Evolutionary conservation across 768 basidiomycete species (phyloP).

Genomic region (Suillus tomentosus): DNA sequence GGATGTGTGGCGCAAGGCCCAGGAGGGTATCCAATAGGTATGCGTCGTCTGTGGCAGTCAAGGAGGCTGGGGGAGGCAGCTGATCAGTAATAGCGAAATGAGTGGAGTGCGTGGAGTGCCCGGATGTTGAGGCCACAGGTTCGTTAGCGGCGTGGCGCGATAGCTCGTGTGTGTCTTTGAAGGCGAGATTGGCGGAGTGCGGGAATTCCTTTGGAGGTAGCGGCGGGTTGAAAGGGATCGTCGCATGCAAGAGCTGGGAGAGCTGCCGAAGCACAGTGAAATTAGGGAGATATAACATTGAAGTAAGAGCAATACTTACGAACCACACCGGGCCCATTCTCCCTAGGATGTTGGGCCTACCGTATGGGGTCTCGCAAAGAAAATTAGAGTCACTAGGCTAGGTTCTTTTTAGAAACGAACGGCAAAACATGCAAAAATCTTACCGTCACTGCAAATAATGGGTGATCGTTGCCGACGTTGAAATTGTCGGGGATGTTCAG

Average conservation of each 20-base stretch:
- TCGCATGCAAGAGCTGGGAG: not conserved
- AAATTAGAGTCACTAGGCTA: not conserved
- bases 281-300: not conserved
- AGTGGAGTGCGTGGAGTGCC: not conserved
- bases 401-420: not conserved
- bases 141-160: not conserved
- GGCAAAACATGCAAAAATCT: not conserved
- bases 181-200: not conserved
- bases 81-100: not conserved
- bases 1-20: not conserved
- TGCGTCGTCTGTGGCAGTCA: not conserved
- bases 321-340: not conserved
- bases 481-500: not conserved
- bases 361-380: not conserved
- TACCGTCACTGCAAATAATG: not conserved
- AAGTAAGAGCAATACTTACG: not conserved
- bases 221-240: not conserved
- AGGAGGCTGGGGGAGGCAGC: not conserved
- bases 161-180: not conserved
- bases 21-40: not conserved
- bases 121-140: not conserved
- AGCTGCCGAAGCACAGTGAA: not conserved
- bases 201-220: not conserved
- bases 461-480: not conserved
- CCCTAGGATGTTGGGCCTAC: not conserved